A percentile compares a stretch with the other conserved stretches of the same genome.
Evolutionary conservation across 164 flowering plant species (phyloP).

Genomic region (Warburgia ugandensis): DNA sequence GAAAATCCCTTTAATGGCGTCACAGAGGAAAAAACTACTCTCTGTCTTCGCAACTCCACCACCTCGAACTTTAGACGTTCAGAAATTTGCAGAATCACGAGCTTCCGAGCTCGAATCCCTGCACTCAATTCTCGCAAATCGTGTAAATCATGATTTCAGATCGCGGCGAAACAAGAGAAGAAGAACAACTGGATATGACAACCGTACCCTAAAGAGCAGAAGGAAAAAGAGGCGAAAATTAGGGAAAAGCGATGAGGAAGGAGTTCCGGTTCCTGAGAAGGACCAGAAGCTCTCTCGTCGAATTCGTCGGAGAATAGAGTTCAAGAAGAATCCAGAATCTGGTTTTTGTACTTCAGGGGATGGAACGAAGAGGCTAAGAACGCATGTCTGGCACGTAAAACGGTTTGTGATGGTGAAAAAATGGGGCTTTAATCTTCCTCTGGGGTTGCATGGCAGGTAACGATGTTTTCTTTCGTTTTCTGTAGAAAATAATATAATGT

Average conservation of each 20-base stretch:
- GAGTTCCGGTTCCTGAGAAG: background rate
- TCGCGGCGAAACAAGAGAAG: conserved; percentile 60
- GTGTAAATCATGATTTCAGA: conserved; percentile 49
- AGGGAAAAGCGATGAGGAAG: conserved; percentile 8
- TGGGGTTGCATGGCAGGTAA: conserved; percentile 80
- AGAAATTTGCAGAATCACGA: conserved; percentile 61
- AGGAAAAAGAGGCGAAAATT: conserved; percentile 27
- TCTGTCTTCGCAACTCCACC: too few relatives aligned
- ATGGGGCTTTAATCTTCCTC: conserved; percentile 87
- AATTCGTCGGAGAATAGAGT: conserved; percentile 43
- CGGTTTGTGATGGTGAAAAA: conserved; percentile 66
- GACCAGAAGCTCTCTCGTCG: conserved; percentile 39
- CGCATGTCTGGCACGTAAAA: conserved; percentile 95
- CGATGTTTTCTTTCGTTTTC: conserved; percentile 2
- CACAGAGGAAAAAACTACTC: too few relatives aligned
- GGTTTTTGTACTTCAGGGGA: conserved; percentile 64
- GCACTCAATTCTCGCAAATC: conserved; percentile 38
- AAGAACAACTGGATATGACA: conserved; percentile 60
- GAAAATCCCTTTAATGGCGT: too few relatives aligned
- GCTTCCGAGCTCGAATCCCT: conserved; percentile 65
- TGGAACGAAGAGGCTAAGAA: conserved; percentile 81
- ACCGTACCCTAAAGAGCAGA: conserved; percentile 27
- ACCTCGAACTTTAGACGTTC: conserved; percentile 51
- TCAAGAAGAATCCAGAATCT: conserved; percentile 36
- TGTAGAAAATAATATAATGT: background rate